Evolutionary conservation across 139 green algal species (phyloP).

Genomic region (Nannochloris sp.): DNA sequence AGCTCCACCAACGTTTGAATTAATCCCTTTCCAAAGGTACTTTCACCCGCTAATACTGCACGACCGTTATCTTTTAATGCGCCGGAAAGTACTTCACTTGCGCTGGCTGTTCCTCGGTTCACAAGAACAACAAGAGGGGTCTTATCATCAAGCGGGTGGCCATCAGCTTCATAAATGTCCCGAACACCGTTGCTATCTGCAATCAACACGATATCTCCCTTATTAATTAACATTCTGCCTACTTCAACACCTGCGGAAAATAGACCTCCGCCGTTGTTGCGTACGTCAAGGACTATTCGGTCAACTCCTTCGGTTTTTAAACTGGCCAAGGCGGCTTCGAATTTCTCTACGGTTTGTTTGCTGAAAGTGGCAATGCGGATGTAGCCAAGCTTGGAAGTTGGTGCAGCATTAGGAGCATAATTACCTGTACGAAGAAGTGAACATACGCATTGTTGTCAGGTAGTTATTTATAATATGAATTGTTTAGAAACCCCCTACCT

Average conservation of each 20-base stretch:
- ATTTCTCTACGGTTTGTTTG: constrained; percentile 55
- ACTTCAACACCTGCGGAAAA: constrained; percentile 90
- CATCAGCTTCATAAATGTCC: constrained; percentile 81
- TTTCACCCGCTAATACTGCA: constrained; percentile 65
- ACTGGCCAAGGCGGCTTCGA: constrained; percentile 45
- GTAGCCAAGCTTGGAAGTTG: constrained; percentile 58
- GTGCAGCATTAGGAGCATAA: not conserved
- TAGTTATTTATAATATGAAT: too few species aligned
- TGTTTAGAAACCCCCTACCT: too few species aligned
- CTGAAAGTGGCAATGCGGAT: constrained; percentile 86
- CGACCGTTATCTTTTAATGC: constrained; percentile 87
- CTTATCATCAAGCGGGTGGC: constrained; percentile 24
- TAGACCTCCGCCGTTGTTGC: constrained; percentile 90
- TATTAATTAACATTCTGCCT: constrained; percentile 63
- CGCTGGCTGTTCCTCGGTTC: constrained; percentile 91
- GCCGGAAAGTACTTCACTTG: constrained; percentile 88
- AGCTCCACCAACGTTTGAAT: constrained; percentile 94
- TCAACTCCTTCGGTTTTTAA: constrained; percentile 32
- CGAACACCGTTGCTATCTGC: constrained; percentile 79
- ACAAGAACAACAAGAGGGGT: constrained; percentile 78
- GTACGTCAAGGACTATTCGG: constrained; percentile 76
- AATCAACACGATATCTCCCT: constrained; percentile 89
- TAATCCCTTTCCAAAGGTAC: constrained; percentile 94
- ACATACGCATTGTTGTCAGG: too few species aligned
- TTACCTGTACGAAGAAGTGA: not conserved